Evolutionary conservation across 2,329 filamentous ascomycete genomes (phyloP), one percentile per base, ranked within the genome.

Genomic region (Aureobasidium zeae): DNA sequence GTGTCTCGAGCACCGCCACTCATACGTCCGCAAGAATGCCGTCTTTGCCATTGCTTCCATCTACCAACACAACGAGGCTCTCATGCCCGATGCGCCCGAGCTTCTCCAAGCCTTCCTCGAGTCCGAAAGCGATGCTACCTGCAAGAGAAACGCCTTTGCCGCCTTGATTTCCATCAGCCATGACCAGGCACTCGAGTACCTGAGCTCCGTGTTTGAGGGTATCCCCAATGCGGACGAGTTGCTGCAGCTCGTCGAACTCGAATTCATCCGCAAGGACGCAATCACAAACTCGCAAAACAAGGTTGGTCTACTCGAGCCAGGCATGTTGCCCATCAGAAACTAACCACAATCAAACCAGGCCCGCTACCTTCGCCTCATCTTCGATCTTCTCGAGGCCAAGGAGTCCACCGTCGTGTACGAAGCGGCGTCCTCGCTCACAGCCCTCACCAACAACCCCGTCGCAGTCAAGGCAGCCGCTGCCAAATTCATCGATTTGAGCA

Each of bases 181-280:
- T 61, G 86, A 95, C 52, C 89, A 88, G 61, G 88, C 91, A 1
- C 70, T 96, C 28, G 76, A 84, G 54, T 96, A 94, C 61, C 70
- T 98, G 32, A 88, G 83, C 64, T 77, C 78, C 22, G 84, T 93
- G 2, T 94, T 98, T 53, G 91, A 96, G 55, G 83, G 86, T 10
- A 87, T 98, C 39, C 83, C 87, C 25, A 95, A 94, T 58, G 85
- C 89, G 46, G 89, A 95, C 61, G 91, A 96, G 63, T 73, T 98
- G 48, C 70, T 96, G 49, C 88, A 96, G 60, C 73, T 98, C 51
- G 87, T 88, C 5, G 87, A 96, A 64, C 74, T 98, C 15, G 91
- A 96, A 63, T 98, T 98, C 62, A 95, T 98, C 56, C 79, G 91
- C 57, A 96, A 94, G 63, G 91, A 98, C 71, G 88, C 91, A n/a